Base-by-base conservation (phyloP, 176 grass and related monocot genomes). In the Aegilops speltoides region DNA sequence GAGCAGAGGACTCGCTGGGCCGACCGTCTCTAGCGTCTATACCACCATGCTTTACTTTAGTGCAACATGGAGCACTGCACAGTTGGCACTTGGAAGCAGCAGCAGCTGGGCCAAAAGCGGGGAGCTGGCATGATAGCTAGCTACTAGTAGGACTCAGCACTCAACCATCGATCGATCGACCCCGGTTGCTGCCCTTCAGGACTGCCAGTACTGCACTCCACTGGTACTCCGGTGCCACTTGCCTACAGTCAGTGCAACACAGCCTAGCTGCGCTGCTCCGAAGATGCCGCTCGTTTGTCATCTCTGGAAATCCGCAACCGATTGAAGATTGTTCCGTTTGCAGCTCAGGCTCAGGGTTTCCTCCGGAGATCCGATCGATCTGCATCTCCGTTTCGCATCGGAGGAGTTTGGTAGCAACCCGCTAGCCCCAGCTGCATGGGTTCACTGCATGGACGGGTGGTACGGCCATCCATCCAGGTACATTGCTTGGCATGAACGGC, bases 121-220 rank as follows among this genome's bases (percentile, higher is more conserved):
- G 19, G 60, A 80, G 57, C 77, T 81, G 77, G 87, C 76, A 32
- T 24, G 23, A 82, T 72, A 23, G 26, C 65, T 41, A 41, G 40
- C 9, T 40, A 33, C 33, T 33, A 33, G 33, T 32, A 25, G 14
- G 76, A 8, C 10, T 31, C 25, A 31, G 26, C 3, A 10, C 71
- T 13, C 40, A 16, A 11, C 14, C 48, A 54, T 54, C 16, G 17
- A 10, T 40, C 38, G 41, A 22, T 56, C 52, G 52, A 1, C 36
- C 34, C 76, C 36, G 7, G 17, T 9, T 37, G 22, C 43, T 33
- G 32, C 32, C 32, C 32, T 19, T 22, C 68, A 31, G 52, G 17
- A 26, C 33, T 22, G 20, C 2, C 6, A 17, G 57, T 19, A 16
- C 57, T 15, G 29, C 13, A 7, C 73, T 11, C 1, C 16, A 19